Evolutionary conservation across 768 basidiomycete genomes (phyloP), one percentile per base, ranked within the genome.

Genomic region (Russula vinacea): DNA sequence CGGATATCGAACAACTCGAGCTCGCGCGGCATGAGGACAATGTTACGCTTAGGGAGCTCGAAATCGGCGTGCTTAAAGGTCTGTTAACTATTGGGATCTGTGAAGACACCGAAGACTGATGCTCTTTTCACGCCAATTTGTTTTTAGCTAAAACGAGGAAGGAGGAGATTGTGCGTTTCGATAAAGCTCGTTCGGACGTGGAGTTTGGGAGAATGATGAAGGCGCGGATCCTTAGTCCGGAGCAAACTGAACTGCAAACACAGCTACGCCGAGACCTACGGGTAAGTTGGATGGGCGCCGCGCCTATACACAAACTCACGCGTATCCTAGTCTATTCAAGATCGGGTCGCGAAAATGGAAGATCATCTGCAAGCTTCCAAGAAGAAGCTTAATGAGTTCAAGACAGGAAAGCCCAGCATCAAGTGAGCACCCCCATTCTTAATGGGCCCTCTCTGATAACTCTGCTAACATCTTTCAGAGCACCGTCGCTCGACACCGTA

Each of bases 401-500:
- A 59, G 35, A 69, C 68, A 14, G 68, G 66, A 37, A 61, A 44
- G 47, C 63, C 58, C 8, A 35, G 53, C 3, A 40, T 66, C 40
- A 57, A 51, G 60, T 60, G 44, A 51, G 69, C 22, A 5, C 13
- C 49, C 13, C 14, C 26, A 5, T 16, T 19, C 29, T 29, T 5
- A 7, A 2, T 39, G 11, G 5, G 8, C 50, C 3, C n/a, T 54
- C 3, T 50, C 29, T 37, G 54, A 35, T 22, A 6, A 57, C n/a
- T 45, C 42, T 16, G 35, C 62, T 26, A 52, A n/a, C 55, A 54
- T 33, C 58, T 68, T 35, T 26, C 70, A 95, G 93, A 67, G 82
- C 92, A 6, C 93, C 94, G 1, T 85, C 91, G 8, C 76, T 97
- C 56, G 94, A 95, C 70, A 88, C 89, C 1, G 83, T 96, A 72